phyloP scores from a whole-genome alignment of 768 basidiomycete genomes.

The Xerocomus potaroensis region DNA sequence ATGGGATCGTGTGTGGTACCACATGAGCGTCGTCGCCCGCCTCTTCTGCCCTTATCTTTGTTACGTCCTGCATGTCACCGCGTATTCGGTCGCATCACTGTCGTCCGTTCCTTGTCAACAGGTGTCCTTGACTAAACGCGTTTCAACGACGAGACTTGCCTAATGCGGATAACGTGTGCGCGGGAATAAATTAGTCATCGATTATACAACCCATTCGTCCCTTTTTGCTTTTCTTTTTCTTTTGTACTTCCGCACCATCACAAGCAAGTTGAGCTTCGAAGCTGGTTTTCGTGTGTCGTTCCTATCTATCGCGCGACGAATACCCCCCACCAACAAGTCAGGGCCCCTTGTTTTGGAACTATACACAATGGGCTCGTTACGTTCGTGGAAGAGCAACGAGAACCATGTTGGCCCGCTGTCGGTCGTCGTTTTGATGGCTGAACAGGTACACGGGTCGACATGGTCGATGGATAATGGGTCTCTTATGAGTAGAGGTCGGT shows the following conservation, averaged over 20 bases:
- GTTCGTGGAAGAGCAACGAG: conserved; percentile 61
- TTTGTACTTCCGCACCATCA: background rate
- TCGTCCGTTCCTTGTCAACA: too few relatives aligned
- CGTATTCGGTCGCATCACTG: background rate
- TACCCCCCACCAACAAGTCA: conserved; percentile 60
- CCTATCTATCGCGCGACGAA: too few relatives aligned
- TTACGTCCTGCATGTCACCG: too few relatives aligned
- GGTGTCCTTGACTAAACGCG: too few relatives aligned
- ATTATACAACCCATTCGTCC: too few relatives aligned
- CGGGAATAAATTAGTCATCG: conserved; percentile 24
- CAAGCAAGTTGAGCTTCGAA: too few relatives aligned
- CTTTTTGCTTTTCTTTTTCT: background rate
- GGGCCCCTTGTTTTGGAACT: conserved; percentile 44
- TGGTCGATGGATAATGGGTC: conserved; percentile 38
- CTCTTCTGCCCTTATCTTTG: too few relatives aligned
- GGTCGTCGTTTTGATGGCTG: conserved; percentile 54
- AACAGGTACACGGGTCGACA: conserved; percentile 41
- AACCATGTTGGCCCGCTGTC: conserved; percentile 40
- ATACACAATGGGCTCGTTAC: conserved; percentile 62
- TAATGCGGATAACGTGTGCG: conserved; percentile 5
- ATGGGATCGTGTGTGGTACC: background rate
- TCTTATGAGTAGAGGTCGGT: conserved; percentile 58
- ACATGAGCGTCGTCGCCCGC: background rate
- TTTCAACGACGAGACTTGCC: conserved; percentile 24
- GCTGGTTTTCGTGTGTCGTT: too few relatives aligned